Evolutionary conservation across 1,139 yeast genomes (phyloP).

Genomic region (Geotrichum macrosporum): DNA sequence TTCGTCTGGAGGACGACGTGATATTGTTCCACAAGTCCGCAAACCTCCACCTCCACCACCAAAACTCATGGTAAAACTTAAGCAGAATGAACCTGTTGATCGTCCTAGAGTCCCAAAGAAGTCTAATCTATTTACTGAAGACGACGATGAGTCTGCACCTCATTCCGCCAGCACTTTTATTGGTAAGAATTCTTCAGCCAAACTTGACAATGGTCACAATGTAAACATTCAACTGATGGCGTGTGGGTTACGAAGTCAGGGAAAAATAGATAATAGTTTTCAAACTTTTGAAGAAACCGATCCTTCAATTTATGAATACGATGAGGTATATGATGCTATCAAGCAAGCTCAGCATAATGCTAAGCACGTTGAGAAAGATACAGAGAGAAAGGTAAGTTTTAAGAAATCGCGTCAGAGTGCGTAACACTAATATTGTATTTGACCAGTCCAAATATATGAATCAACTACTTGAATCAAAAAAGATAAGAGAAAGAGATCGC

Average conservation of each 20-base stretch:
- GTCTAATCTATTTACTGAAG: conserved; percentile 9
- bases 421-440: background rate
- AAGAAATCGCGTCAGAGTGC: too few relatives aligned
- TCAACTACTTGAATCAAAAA: conserved; percentile 40
- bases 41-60: conserved; percentile 23
- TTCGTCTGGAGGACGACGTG: conserved; percentile 49
- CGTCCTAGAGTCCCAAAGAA: conserved; percentile 16
- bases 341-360: conserved; percentile 31
- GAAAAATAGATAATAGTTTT: conserved; percentile 18
- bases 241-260: conserved; percentile 25
- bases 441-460: conserved; percentile 41
- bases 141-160: conserved; percentile 20
- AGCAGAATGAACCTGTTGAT: background rate
- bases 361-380: conserved; percentile 18
- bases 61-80: conserved; percentile 18
- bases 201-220: conserved; percentile 14
- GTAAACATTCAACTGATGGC: conserved; percentile 28
- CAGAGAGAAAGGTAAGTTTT: conserved; percentile 23
- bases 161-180: conserved; percentile 7
- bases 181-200: conserved; percentile 12
- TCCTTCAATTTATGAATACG: conserved; percentile 36
- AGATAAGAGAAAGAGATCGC: conserved; percentile 42
- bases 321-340: conserved; percentile 41
- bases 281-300: conserved; percentile 22
- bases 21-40: conserved; percentile 33